Base-by-base conservation (phyloP, 2,329 filamentous ascomycete species). In the Aspergillus ochraceoroseus region DNA sequence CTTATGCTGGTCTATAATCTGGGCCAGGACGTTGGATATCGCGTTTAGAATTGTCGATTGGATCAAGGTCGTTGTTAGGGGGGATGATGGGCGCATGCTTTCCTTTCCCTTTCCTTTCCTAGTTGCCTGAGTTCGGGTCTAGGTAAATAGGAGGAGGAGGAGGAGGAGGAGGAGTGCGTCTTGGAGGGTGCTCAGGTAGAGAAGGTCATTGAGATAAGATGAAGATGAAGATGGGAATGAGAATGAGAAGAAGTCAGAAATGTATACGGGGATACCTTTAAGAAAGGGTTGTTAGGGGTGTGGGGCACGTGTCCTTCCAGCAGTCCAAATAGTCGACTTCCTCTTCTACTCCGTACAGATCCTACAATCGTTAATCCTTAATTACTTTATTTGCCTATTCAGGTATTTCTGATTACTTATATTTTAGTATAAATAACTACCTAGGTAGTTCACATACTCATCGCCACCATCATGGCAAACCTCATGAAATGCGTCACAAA, bases 1-100 rank as follows among this genome's bases (percentile, higher is more conserved):
- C 28, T 59, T 55, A 42, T 59, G 53, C 48, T 64, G 62, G 47
- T 64, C 58, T 45, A 66, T 63, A 13, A 65, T 41, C 40, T 66
- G 63, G 4, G 63, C 63, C 14, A 64, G 48, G 44, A 66, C 25
- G 30, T 66, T 66, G 43, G 63, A 59, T 12, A 66, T 47, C 41
- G 61, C 61, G 45, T 65, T 66, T 3, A 66, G 53, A 25, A 62
- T 41, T 20, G 62, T 62, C 32, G 63, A 59, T 47, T 66, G 63
- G 36, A 64, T 55, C 20, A 64, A 52, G 17, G 63, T 65, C 43
- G 55, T 54, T 29, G 54, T 56, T 32, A 66, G 37, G 4, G 62
- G 50, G 33, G 60, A 64, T n/a, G n/a, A n/a, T 7, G 26, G 39
- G 8, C 20, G 31, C 41, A 43, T 43, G 9, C 31, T 33, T 33